Percentiles rank a stretch among this genome's conserved stretches.
phyloP scores from a whole-genome alignment of 2,329 filamentous ascomycete genomes.

The Lasiodiplodia theobromae region DNA sequence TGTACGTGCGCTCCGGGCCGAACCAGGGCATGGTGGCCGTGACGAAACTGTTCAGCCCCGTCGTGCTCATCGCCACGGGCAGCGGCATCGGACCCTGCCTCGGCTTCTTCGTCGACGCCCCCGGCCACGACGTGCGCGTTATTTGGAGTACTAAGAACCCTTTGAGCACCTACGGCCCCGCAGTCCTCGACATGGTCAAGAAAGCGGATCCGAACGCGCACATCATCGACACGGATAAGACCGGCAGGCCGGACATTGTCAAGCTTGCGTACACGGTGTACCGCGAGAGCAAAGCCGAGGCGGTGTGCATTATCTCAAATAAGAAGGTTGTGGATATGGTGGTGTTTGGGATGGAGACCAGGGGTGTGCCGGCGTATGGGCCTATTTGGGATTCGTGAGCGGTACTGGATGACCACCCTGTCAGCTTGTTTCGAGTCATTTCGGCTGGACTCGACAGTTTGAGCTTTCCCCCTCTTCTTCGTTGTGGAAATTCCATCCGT shows the following conservation, averaged over 20 bases:
- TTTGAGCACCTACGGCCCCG: constrained; percentile 66
- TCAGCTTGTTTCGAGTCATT: neutral
- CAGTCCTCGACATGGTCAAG: constrained; percentile 63
- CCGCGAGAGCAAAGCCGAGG: constrained; percentile 62
- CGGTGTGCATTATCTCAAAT: constrained; percentile 77
- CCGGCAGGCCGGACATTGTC: constrained; percentile 66
- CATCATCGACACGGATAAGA: constrained; percentile 69
- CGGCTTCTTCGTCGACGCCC: constrained; percentile 57
- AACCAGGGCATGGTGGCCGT: constrained; percentile 43
- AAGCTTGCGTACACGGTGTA: constrained; percentile 61
- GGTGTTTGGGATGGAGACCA: constrained; percentile 71
- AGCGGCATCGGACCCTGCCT: constrained; percentile 50
- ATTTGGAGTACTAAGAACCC: constrained; percentile 74
- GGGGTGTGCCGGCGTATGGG: constrained; percentile 72
- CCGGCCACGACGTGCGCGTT: constrained; percentile 59
- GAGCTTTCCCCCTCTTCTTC: neutral
- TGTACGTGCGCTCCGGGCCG: constrained; percentile 41
- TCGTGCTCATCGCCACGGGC: constrained; percentile 45
- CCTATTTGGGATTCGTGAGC: constrained; percentile 74
- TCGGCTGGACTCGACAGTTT: neutral
- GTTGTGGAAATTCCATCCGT: neutral
- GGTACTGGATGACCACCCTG: neutral
- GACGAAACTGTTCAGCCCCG: constrained; percentile 41
- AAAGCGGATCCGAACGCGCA: constrained; percentile 67
- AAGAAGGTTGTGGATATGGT: constrained; percentile 71